Conservation (phyloP, 768 basidiomycete genomes). For the Mycena rebaudengoi region DNA sequence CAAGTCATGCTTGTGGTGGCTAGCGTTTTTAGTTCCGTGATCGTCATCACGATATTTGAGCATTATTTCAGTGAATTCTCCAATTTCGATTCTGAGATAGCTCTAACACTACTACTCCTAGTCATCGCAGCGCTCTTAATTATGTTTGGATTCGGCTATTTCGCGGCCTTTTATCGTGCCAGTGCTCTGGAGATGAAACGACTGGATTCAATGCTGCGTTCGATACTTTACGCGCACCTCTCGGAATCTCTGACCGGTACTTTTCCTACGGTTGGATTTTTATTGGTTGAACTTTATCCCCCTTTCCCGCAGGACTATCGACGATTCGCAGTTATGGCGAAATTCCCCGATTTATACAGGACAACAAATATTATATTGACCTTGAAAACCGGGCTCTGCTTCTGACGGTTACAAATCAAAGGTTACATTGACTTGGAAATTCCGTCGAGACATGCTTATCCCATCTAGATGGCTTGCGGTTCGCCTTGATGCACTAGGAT, state of each 20-base stretch:
- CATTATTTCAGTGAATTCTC: conserved; percentile 64
- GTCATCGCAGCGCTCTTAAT: conserved; percentile 65
- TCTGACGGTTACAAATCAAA: conserved; percentile 72
- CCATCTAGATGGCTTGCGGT: conserved; percentile 69
- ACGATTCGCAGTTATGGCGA: conserved; percentile 81
- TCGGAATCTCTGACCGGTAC: conserved; percentile 73
- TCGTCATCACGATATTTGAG: conserved; percentile 65
- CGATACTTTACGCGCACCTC: conserved; percentile 79
- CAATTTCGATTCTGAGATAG: background rate
- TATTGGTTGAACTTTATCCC: background rate
- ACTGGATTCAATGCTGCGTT: conserved; percentile 74
- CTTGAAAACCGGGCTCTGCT: conserved; percentile 78
- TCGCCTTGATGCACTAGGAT: conserved; percentile 76
- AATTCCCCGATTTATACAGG: conserved; percentile 63
- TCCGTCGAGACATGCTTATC: background rate
- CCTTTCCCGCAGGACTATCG: conserved; percentile 49
- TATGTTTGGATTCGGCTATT: conserved; percentile 66
- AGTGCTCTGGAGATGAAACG: conserved; percentile 77
- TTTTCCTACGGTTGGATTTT: background rate
- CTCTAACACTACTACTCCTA: conserved; percentile 25
- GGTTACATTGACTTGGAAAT: conserved; percentile 38
- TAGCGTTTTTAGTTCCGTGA: conserved; percentile 57
- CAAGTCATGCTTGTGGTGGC: conserved; percentile 60
- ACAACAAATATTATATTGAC: conserved; percentile 75
- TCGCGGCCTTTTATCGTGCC: conserved; percentile 72